A percentile compares a stretch with the other conserved stretches of the same genome.
Conservation (phyloP, 1,284 basidiomycete genomes). For the Cryptococcus sp. region DNA sequence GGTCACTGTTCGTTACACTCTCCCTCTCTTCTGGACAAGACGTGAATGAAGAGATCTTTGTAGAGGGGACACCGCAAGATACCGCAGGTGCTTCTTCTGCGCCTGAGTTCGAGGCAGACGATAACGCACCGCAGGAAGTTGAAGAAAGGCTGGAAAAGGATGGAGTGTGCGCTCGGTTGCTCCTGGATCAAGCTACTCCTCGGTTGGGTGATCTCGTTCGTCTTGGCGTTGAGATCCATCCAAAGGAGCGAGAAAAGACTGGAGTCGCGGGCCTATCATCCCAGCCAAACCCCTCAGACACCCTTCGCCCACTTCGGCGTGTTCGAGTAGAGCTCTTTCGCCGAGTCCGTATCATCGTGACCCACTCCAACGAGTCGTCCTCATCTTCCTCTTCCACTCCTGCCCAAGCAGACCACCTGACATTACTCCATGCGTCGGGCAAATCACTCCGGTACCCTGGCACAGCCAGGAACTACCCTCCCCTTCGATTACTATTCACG, state of each 20-base stretch:
- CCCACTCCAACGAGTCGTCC: background rate
- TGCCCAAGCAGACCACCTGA: constrained; percentile 24
- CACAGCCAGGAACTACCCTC: constrained; percentile 26
- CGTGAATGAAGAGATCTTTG: constrained; percentile 24
- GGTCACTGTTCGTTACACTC: constrained; percentile 33
- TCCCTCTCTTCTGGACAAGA: constrained; percentile 24
- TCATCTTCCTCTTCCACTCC: constrained; percentile 4
- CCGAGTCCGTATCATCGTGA: constrained; percentile 22
- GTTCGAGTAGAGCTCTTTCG: constrained; percentile 47
- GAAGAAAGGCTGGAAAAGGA: constrained; percentile 33
- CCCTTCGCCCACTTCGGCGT: constrained; percentile 40
- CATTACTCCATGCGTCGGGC: constrained; percentile 44
- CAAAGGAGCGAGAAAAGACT: constrained; percentile 33
- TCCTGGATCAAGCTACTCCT: constrained; percentile 35
- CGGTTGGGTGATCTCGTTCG: constrained; percentile 37
- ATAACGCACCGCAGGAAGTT: constrained; percentile 14
- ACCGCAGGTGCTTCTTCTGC: constrained; percentile 4
- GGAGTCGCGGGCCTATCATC: constrained; percentile 32
- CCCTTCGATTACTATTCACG: constrained; percentile 49
- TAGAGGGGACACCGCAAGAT: constrained; percentile 47
- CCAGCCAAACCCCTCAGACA: constrained; percentile 36
- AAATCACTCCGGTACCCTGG: constrained; percentile 52
- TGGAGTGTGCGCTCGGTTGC: constrained; percentile 34
- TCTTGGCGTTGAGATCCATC: constrained; percentile 44
- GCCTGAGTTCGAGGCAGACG: background rate